Evolutionary conservation across 441 rosid species (phyloP).

Genomic region (Gossypium trilobum): DNA sequence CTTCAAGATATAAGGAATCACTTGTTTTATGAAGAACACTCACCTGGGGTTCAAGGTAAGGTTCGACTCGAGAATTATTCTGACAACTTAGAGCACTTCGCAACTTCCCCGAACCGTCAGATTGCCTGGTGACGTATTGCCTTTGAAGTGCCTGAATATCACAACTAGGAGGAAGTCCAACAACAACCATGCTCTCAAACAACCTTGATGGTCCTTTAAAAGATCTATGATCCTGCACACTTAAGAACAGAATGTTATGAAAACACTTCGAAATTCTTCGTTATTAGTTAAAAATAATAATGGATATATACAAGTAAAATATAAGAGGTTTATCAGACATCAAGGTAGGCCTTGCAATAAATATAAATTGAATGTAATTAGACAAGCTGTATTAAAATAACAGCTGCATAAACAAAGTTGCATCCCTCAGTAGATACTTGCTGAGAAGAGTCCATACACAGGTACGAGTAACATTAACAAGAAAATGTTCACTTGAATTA

Average conservation of each 20-base stretch:
- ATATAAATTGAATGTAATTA: neutral
- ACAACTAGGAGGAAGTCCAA: slow-evolving; percentile 89
- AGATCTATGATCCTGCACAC: slow-evolving; percentile 65
- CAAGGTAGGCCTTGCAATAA: neutral
- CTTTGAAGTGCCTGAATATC: slow-evolving; percentile 74
- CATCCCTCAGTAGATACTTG: neutral
- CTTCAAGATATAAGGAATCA: neutral
- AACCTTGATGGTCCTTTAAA: slow-evolving; percentile 76
- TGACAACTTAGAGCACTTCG: slow-evolving; percentile 47
- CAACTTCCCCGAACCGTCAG: slow-evolving; percentile 61
- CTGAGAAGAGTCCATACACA: neutral
- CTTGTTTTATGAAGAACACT: neutral
- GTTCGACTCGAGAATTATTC: slow-evolving; percentile 65
- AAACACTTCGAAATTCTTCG: slow-evolving; percentile 1
- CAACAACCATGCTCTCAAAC: slow-evolving; percentile 86
- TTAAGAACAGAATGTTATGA: slow-evolving; percentile 21
- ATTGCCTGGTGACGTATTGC: slow-evolving; percentile 45
- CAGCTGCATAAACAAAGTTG: neutral
- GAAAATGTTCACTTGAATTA: slow-evolving; percentile 8
- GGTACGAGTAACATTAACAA: neutral
- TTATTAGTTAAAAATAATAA: neutral
- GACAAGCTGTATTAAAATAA: neutral
- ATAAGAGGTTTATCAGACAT: neutral
- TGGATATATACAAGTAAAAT: neutral
- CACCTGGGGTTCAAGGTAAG: slow-evolving; percentile 86